A percentile compares a stretch with the other conserved stretches of the same genome.
Conservation (phyloP, 2,329 filamentous ascomycete species). For the Pseudogymnoascus sp. region DNA sequence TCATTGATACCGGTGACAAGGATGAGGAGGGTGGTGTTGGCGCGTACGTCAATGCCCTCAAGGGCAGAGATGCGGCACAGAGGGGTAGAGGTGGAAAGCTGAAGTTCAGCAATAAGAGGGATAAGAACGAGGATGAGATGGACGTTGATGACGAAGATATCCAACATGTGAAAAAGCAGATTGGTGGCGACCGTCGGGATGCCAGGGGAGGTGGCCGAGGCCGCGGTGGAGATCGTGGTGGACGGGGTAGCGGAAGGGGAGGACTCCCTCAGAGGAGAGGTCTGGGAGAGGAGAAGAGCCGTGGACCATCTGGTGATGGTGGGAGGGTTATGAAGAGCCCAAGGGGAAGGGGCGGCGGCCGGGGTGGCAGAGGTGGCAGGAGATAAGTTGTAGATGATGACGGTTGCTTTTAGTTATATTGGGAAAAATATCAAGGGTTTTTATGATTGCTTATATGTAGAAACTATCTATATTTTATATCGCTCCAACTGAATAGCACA, state of each 20-base stretch:
- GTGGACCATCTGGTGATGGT: constrained; percentile 18
- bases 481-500: background rate
- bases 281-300: constrained; percentile 35
- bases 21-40: constrained; percentile 49
- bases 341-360: background rate
- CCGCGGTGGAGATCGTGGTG: constrained; percentile 29
- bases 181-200: constrained; percentile 25
- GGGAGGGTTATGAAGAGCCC: constrained; percentile 25
- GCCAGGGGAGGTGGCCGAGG: constrained; percentile 29
- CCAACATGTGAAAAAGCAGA: constrained; percentile 44
- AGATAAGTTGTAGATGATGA: constrained; percentile 14
- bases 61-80: constrained; percentile 57
- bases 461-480: constrained; percentile 2
- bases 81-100: constrained; percentile 60
- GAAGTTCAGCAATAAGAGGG: constrained; percentile 62
- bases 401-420: constrained; percentile 2
- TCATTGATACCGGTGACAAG: constrained; percentile 48
- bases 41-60: constrained; percentile 63
- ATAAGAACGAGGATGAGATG: constrained; percentile 46
- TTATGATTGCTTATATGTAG: constrained; percentile 7
- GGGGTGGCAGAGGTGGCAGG: constrained; percentile 24
- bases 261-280: constrained; percentile 42
- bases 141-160: constrained; percentile 41
- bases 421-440: constrained; percentile 6
- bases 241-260: constrained; percentile 34